Conservation (phyloP, 1,284 basidiomycete species). For the Caloboletus firmus region DNA sequence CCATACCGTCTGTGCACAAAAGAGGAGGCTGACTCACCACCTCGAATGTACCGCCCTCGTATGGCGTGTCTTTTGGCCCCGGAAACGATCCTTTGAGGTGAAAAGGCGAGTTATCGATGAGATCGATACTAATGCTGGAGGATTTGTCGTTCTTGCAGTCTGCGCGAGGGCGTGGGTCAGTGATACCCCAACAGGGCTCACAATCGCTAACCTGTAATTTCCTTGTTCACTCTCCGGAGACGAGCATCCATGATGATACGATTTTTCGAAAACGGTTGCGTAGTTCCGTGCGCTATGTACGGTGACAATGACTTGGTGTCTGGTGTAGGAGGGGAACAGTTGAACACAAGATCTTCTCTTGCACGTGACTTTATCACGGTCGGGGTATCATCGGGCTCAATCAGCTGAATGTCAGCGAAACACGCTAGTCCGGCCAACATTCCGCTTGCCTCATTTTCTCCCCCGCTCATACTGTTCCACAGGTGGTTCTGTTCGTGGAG, state of each 20-base stretch:
- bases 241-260: conserved; percentile 71
- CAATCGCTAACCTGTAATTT: conserved; percentile 70
- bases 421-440: neutral
- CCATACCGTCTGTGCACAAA: conserved; percentile 7
- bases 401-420: neutral
- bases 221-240: conserved; percentile 88
- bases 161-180: conserved; percentile 29
- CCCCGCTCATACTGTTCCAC: too few species aligned
- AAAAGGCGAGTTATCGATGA: conserved; percentile 85
- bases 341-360: conserved; percentile 10
- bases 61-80: conserved; percentile 93
- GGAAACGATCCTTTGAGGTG: conserved; percentile 88
- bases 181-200: neutral
- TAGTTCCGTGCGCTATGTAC: neutral
- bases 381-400: neutral
- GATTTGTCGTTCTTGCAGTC: conserved; percentile 94
- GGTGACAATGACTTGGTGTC: neutral
- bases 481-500: too few species aligned
- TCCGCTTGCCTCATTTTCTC: too few species aligned
- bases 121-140: conserved; percentile 81
- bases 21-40: conserved; percentile 62
- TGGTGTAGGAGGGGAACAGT: neutral
- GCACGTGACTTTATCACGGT: conserved; percentile 29
- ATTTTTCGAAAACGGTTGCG: neutral
- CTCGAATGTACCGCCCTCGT: conserved; percentile 91